Base-by-base conservation (phyloP, 495 filamentous ascomycete genomes). In the Venustampulla echinocandica region DNA sequence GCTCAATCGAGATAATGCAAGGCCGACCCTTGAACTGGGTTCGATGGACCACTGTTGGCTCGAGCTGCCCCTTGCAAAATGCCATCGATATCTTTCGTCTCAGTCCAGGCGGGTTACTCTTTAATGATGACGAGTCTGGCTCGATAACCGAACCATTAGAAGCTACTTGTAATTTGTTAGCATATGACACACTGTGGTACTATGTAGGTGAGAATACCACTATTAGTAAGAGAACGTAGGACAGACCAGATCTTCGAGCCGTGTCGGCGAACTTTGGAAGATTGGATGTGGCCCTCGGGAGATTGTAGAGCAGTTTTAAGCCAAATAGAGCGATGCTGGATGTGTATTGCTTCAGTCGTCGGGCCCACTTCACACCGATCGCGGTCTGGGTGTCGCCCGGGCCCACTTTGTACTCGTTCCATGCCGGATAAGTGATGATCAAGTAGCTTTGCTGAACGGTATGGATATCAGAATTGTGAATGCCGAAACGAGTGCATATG, bases 21-120 rank as follows among this genome's bases (percentile, higher is more conserved):
- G 56, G 56, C 14, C 56, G 35, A 20, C 52, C 56, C 43, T 69
- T 71, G 23, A 60, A 54, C 20, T 61, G 52, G 20, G 60, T 42
- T 27, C 71, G 64, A 54, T 67, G 68, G 13, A 76, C 66, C 5
- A 73, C 62, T 0, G 69, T 75, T 0, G 67, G 65, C 15, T 71
- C 66, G 30, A 66, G 53, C 15, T 63, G 62, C 24, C 44, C 49
- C 24, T 67, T 68, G 13, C 71, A 56, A 25, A 72, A 52, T 13
- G 65, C 61, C 47, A 62, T 56, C 15, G 70, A 69, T 50, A 74
- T 65, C 46, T 62, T 71, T 27, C 49, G 55, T 27, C 67, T 65
- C 20, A 56, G 52, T 37, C 36, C 61, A 4, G 45, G 25, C 13
- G 47, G 30, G 10, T n/a, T 49, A 18, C 10, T 6, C 37, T n/a